Conservation (phyloP, 345 rosid genomes). For the Eucalyptus urophylla region DNA sequence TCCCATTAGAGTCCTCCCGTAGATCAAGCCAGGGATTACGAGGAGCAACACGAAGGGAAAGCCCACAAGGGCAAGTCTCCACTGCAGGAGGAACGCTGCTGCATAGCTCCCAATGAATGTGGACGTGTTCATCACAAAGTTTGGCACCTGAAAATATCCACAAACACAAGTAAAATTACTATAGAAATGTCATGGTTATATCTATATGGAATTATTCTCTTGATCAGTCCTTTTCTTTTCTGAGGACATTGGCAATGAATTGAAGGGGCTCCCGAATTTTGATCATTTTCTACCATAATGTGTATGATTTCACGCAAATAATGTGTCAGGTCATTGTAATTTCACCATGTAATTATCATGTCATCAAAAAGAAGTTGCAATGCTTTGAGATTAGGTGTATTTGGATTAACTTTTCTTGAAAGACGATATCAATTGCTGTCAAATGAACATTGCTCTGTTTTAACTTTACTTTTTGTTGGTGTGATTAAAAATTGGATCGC, state of each 20-base stretch:
- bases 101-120: background rate
- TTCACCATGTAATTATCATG: no score
- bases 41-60: constrained; percentile 1
- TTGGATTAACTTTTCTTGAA: no score
- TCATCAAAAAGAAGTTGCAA: no score
- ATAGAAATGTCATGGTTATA: background rate
- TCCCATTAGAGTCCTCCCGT: constrained; percentile 1
- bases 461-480: background rate
- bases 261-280: background rate
- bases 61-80: constrained; percentile 7
- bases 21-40: background rate
- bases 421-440: no score
- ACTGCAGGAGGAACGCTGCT: background rate
- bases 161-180: background rate
- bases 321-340: no score
- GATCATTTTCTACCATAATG: background rate
- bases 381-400: no score
- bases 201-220: background rate
- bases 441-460: background rate
- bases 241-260: background rate
- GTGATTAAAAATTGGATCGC: background rate
- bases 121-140: background rate
- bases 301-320: background rate
- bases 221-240: background rate
- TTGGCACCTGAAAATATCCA: background rate